phyloP scores from a whole-genome alignment of 305 asterid species.

The Fraxinus angustifolia region DNA sequence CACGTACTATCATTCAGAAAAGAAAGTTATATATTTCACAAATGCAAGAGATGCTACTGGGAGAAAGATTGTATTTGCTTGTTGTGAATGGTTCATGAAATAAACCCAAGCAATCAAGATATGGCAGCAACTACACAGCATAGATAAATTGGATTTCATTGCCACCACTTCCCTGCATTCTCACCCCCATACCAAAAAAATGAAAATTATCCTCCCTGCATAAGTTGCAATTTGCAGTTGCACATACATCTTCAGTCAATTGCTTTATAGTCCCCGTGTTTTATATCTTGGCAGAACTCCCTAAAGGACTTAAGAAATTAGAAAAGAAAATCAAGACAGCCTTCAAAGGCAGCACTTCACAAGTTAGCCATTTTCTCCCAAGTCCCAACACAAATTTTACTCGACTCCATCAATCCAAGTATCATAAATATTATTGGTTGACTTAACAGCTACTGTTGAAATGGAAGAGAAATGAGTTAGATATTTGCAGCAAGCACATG shows the following conservation, averaged over 20 bases:
- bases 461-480: not conserved
- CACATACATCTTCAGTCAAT: not conserved
- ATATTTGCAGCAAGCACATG: not conserved
- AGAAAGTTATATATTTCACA: slow-evolving; percentile 1
- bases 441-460: not conserved
- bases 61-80: not conserved
- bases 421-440: not conserved
- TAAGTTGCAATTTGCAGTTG: not conserved
- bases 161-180: not conserved
- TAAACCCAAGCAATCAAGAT: not conserved
- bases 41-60: not conserved
- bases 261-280: not conserved
- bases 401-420: not conserved
- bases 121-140: not conserved
- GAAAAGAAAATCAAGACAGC: not conserved
- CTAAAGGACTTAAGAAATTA: not conserved
- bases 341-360: not conserved
- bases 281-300: not conserved
- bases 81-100: not conserved
- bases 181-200: not conserved
- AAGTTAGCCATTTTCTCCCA: not conserved
- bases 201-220: not conserved
- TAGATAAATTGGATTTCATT: not conserved
- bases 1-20: slow-evolving; percentile 3
- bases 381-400: not conserved